A percentile compares a stretch with the other conserved stretches of the same genome.
Evolutionary conservation across 2,329 filamentous ascomycete genomes (phyloP).

Genomic region (Xylaria digitata): DNA sequence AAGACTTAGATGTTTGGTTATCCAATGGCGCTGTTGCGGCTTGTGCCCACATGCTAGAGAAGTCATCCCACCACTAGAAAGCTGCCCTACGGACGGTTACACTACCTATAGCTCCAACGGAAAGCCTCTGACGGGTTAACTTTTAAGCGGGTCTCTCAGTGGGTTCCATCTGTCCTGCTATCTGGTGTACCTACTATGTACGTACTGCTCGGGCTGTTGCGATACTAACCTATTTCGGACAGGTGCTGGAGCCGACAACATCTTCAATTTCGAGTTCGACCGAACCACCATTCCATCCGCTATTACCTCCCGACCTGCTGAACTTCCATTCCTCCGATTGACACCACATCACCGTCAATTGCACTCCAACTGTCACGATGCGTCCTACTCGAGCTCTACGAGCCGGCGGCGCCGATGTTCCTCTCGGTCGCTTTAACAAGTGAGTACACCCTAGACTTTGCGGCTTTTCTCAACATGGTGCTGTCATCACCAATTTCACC

Average conservation of each 20-base stretch:
- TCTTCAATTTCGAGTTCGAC: slow-evolving; percentile 48
- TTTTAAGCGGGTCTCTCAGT: slow-evolving; percentile 40
- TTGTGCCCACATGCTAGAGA: no score
- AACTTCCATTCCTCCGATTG: slow-evolving; percentile 45
- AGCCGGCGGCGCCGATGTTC: slow-evolving; percentile 55
- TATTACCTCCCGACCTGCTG: slow-evolving; percentile 40
- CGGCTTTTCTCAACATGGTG: slow-evolving; percentile 48
- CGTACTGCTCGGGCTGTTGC: no score
- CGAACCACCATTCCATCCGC: slow-evolving; percentile 35
- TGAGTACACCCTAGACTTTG: slow-evolving; percentile 51
- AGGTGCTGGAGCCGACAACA: slow-evolving; percentile 31
- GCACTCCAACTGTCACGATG: slow-evolving; percentile 53
- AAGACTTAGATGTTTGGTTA: slow-evolving; percentile 13
- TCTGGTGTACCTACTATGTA: no score
- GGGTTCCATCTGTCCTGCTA: no score
- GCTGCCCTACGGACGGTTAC: no score
- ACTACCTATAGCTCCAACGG: no score
- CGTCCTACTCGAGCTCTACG: slow-evolving; percentile 59
- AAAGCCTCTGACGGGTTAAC: slow-evolving; percentile 29
- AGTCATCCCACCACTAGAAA: not conserved
- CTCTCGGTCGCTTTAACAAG: slow-evolving; percentile 58
- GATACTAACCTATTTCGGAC: slow-evolving; percentile 37
- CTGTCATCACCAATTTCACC: not conserved
- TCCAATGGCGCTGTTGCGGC: no score
- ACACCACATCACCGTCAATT: slow-evolving; percentile 45